phyloP scores from a whole-genome alignment of 371 early-diverging fungal species.

The Circinella minor region DNA sequence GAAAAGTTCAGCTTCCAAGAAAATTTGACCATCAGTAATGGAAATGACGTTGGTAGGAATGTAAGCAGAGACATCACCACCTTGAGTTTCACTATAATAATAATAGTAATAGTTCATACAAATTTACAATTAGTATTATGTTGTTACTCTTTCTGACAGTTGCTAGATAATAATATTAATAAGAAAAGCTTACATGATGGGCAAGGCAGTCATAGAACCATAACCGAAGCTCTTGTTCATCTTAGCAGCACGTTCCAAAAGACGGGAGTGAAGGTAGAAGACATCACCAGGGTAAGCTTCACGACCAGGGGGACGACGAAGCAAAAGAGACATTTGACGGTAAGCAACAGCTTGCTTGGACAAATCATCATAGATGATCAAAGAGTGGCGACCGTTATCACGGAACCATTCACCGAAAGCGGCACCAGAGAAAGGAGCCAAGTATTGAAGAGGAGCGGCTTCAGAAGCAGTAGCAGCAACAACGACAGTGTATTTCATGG shows the following conservation, averaged over 20 bases:
- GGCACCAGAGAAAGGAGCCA: constrained; percentile 96
- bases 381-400: constrained; percentile 92
- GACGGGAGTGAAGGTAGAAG: constrained; percentile 96
- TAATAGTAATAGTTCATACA: too few relatives aligned
- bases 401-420: constrained; percentile 95
- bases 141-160: not conserved
- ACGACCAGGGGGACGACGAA: constrained; percentile 97
- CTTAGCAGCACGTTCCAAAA: constrained; percentile 96
- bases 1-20: constrained; percentile 97
- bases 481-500: constrained; percentile 88
- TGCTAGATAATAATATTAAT: not conserved
- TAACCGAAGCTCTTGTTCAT: constrained; percentile 91
- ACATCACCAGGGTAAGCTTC: constrained; percentile 98
- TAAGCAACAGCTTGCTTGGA: constrained; percentile 98
- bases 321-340: constrained; percentile 96
- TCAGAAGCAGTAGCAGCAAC: constrained; percentile 97
- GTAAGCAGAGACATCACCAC: constrained; percentile 98
- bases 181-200: constrained; percentile 66
- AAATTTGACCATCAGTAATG: constrained; percentile 90
- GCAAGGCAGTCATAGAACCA: constrained; percentile 94
- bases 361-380: constrained; percentile 97
- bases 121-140: too few relatives aligned
- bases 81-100: constrained; percentile 90
- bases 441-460: constrained; percentile 93
- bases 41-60: constrained; percentile 99